Evolutionary conservation across 768 basidiomycete species (phyloP).

Genomic region (Pleurotus ostreatus): DNA sequence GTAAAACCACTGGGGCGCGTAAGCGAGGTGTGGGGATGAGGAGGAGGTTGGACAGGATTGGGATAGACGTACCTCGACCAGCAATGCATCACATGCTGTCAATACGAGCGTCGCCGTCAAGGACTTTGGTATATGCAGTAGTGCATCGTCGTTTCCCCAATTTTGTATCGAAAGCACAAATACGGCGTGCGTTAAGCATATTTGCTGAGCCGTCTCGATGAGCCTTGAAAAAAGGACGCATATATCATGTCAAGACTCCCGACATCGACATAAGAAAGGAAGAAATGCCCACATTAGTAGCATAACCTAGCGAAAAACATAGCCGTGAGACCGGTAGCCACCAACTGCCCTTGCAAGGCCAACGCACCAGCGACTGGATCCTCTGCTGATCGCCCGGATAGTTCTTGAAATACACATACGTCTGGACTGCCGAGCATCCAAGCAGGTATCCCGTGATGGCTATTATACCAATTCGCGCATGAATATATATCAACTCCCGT

Average conservation of each 20-base stretch:
- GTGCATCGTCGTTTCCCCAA: background rate
- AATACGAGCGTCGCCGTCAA: background rate
- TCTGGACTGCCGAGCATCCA: conserved; percentile 4
- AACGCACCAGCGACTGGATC: background rate
- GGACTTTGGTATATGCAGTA: background rate
- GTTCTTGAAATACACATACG: conserved; percentile 4
- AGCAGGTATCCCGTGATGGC: conserved; percentile 3
- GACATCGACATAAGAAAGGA: background rate
- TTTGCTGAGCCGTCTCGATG: conserved; percentile 1
- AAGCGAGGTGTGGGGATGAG: too few relatives aligned
- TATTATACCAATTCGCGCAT: background rate
- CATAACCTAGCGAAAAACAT: background rate
- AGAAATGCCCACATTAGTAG: background rate
- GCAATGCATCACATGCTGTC: background rate
- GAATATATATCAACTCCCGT: too few relatives aligned
- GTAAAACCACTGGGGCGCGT: background rate
- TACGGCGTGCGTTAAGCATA: conserved; percentile 1
- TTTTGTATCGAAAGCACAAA: background rate
- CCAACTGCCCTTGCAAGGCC: background rate
- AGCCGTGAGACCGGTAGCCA: background rate
- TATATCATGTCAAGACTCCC: background rate
- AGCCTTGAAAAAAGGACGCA: background rate
- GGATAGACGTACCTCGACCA: conserved; percentile 1
- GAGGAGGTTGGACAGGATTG: too few relatives aligned
- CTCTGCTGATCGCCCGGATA: background rate